These are phyloP conservation scores for Neonectria neomacrospora DNA, from an alignment of 2,329 filamentous ascomycete genomes.

Conservation along the genomic window DNA sequence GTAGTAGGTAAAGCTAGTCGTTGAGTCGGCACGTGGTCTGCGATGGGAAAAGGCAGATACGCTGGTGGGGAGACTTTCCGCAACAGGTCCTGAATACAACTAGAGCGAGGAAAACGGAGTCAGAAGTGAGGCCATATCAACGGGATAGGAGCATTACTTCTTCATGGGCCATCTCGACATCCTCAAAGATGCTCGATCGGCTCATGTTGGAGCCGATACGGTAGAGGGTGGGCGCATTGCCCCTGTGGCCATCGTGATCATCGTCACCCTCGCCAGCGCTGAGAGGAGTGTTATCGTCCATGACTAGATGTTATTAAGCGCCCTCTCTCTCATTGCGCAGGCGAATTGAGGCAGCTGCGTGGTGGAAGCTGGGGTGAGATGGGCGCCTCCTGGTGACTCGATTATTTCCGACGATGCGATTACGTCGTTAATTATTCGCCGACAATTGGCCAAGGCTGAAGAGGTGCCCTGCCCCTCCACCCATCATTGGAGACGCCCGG, in stretches of 20 bases:
- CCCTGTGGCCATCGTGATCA: slow-evolving; percentile 27
- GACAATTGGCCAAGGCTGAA: slow-evolving; percentile 38
- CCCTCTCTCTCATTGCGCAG: slow-evolving; percentile 34
- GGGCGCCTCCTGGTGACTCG: slow-evolving; percentile 1
- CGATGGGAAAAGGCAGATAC: slow-evolving; percentile 92
- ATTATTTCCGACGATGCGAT: slow-evolving; percentile 29
- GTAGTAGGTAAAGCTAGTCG: slow-evolving; percentile 89
- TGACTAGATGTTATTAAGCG: slow-evolving; percentile 31
- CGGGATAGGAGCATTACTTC: slow-evolving; percentile 67
- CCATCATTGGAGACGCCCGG: background rate
- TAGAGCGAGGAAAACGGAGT: slow-evolving; percentile 43
- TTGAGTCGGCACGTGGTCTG: slow-evolving; percentile 82
- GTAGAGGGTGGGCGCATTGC: slow-evolving; percentile 60
- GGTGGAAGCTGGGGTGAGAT: slow-evolving; percentile 5
- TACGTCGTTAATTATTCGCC: slow-evolving; percentile 21
- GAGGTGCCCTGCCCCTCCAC: slow-evolving; percentile 32
- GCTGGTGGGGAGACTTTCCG: slow-evolving; percentile 95
- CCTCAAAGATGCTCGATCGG: slow-evolving; percentile 84
- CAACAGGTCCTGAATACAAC: slow-evolving; percentile 91
- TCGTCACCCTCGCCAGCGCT: slow-evolving; percentile 36
- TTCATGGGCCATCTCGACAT: slow-evolving; percentile 98
- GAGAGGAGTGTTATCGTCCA: slow-evolving; percentile 45
- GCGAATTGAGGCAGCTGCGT: slow-evolving; percentile 11
- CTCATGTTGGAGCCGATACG: slow-evolving; percentile 76
- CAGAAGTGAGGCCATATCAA: slow-evolving; percentile 25